Evolutionary conservation across 306 rosid genomes (phyloP).

Genomic region (Alnus glutinosa): DNA sequence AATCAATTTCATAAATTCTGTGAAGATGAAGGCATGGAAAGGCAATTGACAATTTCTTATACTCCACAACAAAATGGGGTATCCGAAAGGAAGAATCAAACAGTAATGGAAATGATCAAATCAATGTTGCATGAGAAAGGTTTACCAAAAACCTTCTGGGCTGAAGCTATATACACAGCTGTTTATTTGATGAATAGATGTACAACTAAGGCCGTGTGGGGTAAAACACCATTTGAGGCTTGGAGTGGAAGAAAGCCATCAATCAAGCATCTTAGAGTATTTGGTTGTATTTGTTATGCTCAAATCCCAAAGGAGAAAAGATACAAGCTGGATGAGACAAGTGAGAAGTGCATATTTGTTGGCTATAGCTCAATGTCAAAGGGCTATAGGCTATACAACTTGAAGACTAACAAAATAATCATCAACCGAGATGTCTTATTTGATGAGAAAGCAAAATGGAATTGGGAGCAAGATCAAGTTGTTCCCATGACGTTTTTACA

Average conservation of each 20-base stretch:
- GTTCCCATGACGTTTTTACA: no score
- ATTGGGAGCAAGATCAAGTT: neutral
- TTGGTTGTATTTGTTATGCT: neutral
- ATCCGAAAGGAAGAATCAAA: neutral
- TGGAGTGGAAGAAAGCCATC: neutral
- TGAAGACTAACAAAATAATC: neutral
- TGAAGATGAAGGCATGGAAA: constrained; percentile 4
- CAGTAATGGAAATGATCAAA: neutral
- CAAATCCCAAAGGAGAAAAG: neutral
- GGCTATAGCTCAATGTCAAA: neutral
- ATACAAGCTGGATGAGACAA: neutral
- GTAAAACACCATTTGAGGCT: neutral
- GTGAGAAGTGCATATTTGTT: neutral
- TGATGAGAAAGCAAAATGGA: neutral
- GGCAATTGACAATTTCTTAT: neutral
- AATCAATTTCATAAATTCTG: neutral
- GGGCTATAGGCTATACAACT: neutral
- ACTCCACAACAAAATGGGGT: constrained; percentile 11
- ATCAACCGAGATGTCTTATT: neutral
- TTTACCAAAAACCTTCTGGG: neutral
- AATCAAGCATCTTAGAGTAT: neutral
- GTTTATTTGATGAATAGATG: neutral
- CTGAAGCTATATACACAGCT: neutral
- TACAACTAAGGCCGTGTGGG: neutral
- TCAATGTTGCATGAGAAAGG: neutral